Conservation (phyloP, 768 basidiomycete genomes). For the Trametes meyenii region DNA sequence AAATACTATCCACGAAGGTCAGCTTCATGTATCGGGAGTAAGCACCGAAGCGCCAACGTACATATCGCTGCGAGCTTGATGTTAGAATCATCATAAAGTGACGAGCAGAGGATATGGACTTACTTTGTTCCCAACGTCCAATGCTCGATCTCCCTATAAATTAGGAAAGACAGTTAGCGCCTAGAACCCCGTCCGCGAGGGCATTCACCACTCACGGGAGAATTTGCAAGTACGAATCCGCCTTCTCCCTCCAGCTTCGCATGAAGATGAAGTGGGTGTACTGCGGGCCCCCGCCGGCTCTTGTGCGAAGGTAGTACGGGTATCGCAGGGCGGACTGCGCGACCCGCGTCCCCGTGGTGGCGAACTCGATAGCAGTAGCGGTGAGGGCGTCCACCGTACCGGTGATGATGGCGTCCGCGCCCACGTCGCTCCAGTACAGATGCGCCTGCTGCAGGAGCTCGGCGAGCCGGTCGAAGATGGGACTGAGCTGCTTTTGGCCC, state of each 20-base stretch:
- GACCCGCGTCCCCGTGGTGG: slow-evolving; percentile 34
- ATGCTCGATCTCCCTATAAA: slow-evolving; percentile 16
- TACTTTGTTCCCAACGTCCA: slow-evolving; percentile 23
- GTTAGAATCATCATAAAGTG: neutral
- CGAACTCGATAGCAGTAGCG: slow-evolving; percentile 38
- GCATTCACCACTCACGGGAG: slow-evolving; percentile 33
- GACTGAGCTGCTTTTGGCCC: slow-evolving; percentile 35
- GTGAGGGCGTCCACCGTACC: slow-evolving; percentile 42
- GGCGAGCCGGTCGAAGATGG: slow-evolving; percentile 40
- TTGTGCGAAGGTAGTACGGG: slow-evolving; percentile 32
- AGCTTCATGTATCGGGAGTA: neutral
- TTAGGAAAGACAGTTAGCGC: neutral
- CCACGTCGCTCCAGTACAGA: slow-evolving; percentile 36
- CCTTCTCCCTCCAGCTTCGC: slow-evolving; percentile 35
- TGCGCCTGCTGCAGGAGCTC: slow-evolving; percentile 37
- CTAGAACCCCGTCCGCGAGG: neutral
- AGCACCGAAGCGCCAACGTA: neutral
- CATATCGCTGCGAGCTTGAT: slow-evolving; percentile 8
- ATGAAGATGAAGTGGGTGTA: slow-evolving; percentile 39
- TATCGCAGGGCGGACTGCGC: slow-evolving; percentile 31
- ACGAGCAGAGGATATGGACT: neutral
- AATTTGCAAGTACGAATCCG: slow-evolving; percentile 39
- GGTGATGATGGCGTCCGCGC: slow-evolving; percentile 33
- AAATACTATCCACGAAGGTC: slow-evolving; percentile 6
- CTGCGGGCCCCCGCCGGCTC: slow-evolving; percentile 41